Percentiles rank a stretch among this genome's conserved stretches.
These are phyloP conservation scores for Cordyceps cicadae DNA, from an alignment of 2,329 filamentous ascomycete species.

Conservation along the genomic window DNA sequence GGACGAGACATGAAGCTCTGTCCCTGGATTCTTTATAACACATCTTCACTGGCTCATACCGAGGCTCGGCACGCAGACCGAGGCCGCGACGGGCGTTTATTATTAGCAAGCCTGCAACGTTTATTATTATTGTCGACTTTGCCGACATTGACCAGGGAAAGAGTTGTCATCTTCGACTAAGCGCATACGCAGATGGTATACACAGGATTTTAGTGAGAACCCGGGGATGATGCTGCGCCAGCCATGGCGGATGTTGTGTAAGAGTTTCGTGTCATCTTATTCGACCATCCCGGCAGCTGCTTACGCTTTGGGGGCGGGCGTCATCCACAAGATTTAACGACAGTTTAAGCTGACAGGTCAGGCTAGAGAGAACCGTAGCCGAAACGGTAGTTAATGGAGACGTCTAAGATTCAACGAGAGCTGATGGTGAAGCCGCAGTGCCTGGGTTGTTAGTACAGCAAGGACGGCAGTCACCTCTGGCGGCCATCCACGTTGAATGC, in stretches of 20 bases:
- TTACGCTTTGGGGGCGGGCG: background rate
- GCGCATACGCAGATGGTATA: background rate
- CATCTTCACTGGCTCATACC: background rate
- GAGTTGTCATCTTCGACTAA: background rate
- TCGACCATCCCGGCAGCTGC: background rate
- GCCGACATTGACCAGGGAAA: background rate
- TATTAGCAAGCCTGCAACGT: background rate
- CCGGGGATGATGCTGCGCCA: background rate
- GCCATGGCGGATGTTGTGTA: background rate
- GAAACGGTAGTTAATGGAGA: background rate
- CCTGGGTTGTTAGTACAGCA: background rate
- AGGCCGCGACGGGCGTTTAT: background rate
- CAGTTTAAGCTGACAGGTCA: conserved; percentile 1
- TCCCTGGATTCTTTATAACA: background rate
- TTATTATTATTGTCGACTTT: background rate
- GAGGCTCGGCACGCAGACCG: background rate
- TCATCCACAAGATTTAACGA: conserved; percentile 3
- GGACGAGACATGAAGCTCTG: background rate
- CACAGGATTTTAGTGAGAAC: background rate
- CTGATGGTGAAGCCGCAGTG: background rate
- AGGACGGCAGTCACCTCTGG: background rate
- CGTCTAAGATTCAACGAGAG: conserved; percentile 2
- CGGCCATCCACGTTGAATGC: too few species aligned
- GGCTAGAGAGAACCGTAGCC: background rate
- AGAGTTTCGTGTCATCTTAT: background rate